Conservation (phyloP, 176 grass and related monocot species). For the Zea mays region DNA sequence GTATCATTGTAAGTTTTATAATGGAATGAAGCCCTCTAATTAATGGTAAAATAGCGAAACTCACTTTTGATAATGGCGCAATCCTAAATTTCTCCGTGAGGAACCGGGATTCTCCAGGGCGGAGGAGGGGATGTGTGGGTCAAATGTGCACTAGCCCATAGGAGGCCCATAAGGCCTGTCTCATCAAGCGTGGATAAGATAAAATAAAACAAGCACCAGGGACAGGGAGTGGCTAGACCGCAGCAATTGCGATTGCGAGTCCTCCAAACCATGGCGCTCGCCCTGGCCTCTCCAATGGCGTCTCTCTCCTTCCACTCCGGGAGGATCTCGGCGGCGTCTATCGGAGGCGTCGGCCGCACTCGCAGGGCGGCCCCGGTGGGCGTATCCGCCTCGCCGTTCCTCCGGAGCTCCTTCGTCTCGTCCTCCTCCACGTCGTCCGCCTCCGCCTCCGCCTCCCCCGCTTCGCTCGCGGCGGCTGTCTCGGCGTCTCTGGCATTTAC, state of each 20-base stretch:
- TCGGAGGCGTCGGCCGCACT: slow-evolving; percentile 43
- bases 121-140: neutral
- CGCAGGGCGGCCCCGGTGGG: neutral
- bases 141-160: neutral
- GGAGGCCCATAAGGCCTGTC: neutral
- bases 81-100: too few relatives aligned
- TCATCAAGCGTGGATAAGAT: slow-evolving; percentile 43
- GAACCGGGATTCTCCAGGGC: too few relatives aligned
- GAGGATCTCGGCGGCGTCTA: slow-evolving; percentile 40
- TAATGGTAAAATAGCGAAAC: too few relatives aligned
- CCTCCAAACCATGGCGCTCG: slow-evolving; percentile 42
- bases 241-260: neutral
- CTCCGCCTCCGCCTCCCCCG: slow-evolving; percentile 38
- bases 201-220: neutral
- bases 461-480: slow-evolving; percentile 41
- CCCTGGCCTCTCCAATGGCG: slow-evolving; percentile 49
- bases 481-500: slow-evolving; percentile 60
- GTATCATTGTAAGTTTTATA: too few relatives aligned
- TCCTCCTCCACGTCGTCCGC: slow-evolving; percentile 50
- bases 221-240: slow-evolving; percentile 38
- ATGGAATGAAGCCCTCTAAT: too few relatives aligned
- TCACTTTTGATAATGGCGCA: too few relatives aligned
- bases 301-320: slow-evolving; percentile 53
- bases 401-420: slow-evolving; percentile 58
- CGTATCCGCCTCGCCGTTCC: slow-evolving; percentile 37